phyloP scores from a whole-genome alignment of 2,329 filamentous ascomycete genomes.

The Epichloe aotearoae region DNA sequence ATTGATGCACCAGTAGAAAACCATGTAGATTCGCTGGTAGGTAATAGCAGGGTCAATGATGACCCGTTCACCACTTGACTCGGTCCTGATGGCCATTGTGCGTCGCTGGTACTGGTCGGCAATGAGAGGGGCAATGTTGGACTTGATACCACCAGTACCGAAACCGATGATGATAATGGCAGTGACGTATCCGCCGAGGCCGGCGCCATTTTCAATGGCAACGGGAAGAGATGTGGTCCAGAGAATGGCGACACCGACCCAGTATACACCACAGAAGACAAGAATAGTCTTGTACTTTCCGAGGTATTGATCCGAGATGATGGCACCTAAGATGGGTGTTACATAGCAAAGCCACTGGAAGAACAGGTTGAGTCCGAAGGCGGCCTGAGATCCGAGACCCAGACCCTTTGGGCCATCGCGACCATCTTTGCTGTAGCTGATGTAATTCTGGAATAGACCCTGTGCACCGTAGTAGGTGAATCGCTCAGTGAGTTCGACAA shows the following conservation, averaged over 20 bases:
- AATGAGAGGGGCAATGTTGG: conserved; percentile 45
- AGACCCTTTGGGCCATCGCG: conserved; percentile 34
- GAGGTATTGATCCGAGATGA: conserved; percentile 43
- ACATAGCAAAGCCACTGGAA: conserved; percentile 40
- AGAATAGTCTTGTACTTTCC: conserved; percentile 51
- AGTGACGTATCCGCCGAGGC: conserved; percentile 37
- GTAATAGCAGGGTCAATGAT: conserved; percentile 55
- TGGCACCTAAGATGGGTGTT: conserved; percentile 35
- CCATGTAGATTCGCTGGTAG: conserved; percentile 56
- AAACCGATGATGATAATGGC: conserved; percentile 50
- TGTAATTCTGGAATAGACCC: conserved; percentile 44
- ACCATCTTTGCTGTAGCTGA: conserved; percentile 23
- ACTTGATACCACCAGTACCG: conserved; percentile 58
- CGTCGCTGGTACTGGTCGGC: conserved; percentile 52
- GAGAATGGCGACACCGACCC: conserved; percentile 40
- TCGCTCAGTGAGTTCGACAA: conserved; percentile 42
- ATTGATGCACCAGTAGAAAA: conserved; percentile 66
- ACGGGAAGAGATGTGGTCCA: conserved; percentile 34
- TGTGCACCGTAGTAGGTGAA: conserved; percentile 45
- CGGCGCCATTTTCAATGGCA: conserved; percentile 22
- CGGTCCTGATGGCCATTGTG: conserved; percentile 33
- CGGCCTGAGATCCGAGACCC: conserved; percentile 39
- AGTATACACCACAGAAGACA: conserved; percentile 43
- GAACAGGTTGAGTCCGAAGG: conserved; percentile 40
- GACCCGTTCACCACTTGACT: conserved; percentile 41